Evolutionary conservation across 2,329 filamentous ascomycete genomes (phyloP), one percentile per base, ranked within the genome.

Genomic region (Aspergillus sp.): DNA sequence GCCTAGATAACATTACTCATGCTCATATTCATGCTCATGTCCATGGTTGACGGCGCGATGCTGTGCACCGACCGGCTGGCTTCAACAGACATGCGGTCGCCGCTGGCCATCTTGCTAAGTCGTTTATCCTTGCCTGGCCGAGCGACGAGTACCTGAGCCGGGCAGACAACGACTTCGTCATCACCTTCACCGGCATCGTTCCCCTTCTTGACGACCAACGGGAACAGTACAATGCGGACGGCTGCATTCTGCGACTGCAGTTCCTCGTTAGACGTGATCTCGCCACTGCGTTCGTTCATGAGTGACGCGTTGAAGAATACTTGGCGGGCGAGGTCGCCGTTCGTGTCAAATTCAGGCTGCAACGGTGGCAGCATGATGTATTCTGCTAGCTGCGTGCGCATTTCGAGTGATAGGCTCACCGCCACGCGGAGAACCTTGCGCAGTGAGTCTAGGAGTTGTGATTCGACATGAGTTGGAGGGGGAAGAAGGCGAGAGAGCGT

Each of bases 301-400:
- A 96, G 85, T 33, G 89, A 85, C 1, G 93, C 90, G 70, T 96
- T 96, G 84, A 99, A 99, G 59, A 86, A 84, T 9, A 98, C 91
- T 56, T 93, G 93, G 55, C 90, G 89, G 15, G 88, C 84, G 8
- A 99, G 84, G 69, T 98, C 93, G 66, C 95, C 95, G 62, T 95
- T 91, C 66, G 87, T 89, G 75, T 98, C 93, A 75, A 96, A 98
- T 74, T 97, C 92, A 21, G 95, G 95, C 74, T 95, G 91, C 56
- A 96, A 82, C 4, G 95, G 95, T 27, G 95, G 93, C 17, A 98
- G 86, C 93, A 99, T 99, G 80, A 96, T 95, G 79, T 96, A 99
- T 79, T 98, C 95, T 39, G 95, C 92, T 59, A 91, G 87, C 74
- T 99, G 95, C 15, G 90, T 96, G 72, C 95, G 92, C 95, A 99